phyloP scores from a whole-genome alignment of 2,329 filamentous ascomycete genomes.

The Trichoderma semiorbis region DNA sequence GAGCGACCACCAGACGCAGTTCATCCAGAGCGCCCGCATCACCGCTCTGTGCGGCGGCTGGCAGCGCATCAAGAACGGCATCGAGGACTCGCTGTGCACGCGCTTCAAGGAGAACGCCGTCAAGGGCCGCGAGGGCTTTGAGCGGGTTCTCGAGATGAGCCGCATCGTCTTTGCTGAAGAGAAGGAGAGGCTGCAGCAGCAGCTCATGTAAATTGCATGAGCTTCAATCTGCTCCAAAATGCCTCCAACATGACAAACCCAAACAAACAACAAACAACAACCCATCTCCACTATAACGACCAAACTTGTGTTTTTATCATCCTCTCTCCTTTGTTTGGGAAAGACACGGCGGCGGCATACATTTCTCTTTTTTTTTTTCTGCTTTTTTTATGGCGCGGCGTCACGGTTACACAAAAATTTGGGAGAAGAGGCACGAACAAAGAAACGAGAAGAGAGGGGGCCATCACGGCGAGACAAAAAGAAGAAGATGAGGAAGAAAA shows the following conservation, averaged over 20 bases:
- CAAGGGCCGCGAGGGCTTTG: slow-evolving; percentile 91
- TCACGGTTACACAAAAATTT: not conserved
- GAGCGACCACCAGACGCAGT: slow-evolving; percentile 62
- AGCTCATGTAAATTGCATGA: slow-evolving; percentile 5
- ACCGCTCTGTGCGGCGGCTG: slow-evolving; percentile 93
- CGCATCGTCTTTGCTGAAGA: slow-evolving; percentile 88
- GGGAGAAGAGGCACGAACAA: not conserved
- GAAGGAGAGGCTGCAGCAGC: slow-evolving; percentile 52
- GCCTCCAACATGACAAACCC: not conserved
- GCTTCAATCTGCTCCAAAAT: too few species aligned
- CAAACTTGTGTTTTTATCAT: not conserved
- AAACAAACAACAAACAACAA: not conserved
- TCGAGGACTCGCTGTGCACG: slow-evolving; percentile 87
- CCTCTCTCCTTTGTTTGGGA: slow-evolving; percentile 7
- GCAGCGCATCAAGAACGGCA: slow-evolving; percentile 94
- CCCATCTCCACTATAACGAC: slow-evolving; percentile 14
- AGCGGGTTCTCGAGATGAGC: slow-evolving; percentile 91
- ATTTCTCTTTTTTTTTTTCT: not conserved
- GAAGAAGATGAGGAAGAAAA: not conserved
- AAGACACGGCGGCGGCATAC: slow-evolving; percentile 1
- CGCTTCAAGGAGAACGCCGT: slow-evolving; percentile 88
- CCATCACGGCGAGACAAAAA: not conserved
- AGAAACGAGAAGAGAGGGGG: not conserved
- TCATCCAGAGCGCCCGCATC: slow-evolving; percentile 86
- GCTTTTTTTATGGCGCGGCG: slow-evolving; percentile 6